Base-by-base conservation (phyloP, 495 filamentous ascomycete genomes). In the Hyaloscypha hepaticicola region DNA sequence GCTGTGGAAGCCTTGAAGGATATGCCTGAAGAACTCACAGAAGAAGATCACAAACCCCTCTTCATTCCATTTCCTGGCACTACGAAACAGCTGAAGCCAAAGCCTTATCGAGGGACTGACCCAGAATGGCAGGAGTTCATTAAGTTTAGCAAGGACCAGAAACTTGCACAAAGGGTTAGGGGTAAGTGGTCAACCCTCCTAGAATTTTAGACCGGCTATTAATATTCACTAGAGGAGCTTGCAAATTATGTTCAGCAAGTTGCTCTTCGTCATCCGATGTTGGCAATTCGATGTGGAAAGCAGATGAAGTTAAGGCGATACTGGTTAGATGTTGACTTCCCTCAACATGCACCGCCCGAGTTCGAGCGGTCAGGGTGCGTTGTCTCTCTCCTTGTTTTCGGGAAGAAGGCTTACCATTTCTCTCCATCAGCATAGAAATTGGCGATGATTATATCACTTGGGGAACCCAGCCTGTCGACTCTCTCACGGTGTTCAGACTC, bases 281-380 rank as follows among this genome's bases (percentile, higher is more conserved):
- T 85, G 21, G 70, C 76, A 27, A 72, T 64, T 16, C 66, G 77
- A 27, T 71, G 87, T 6, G 88, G 88, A 14, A 71, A 73, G 24
- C 77, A 80, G 6, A 70, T 85, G 25, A 78, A 77, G 25, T 29
- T 82, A 19, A 77, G 77, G 21, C 76, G 76, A 50, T 78, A 73
- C 66, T 90, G 86, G 86, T 75, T 90, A 11, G 81, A 88, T 51
- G 75, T 85, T 50, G 76, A 79, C 48, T 88, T 86, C 68, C 88
- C 88, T 24, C 72, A 76, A 64, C 77, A 80, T 45, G 81, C 87
- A 7, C 85, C 88, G 19, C 82, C 79, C 51, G 80, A 83, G 60
- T 89, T 86, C 70, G 78, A 82, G 69, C 80, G 82, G 29, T 80
- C 79, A 25, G 88, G 88, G 81, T 87, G 79, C 67, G 79, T 73